Percentiles rank a stretch among this genome's conserved stretches.
These are phyloP conservation scores for Leersia perrieri DNA, from an alignment of 176 grass and related monocot species.

Conservation along the genomic window DNA sequence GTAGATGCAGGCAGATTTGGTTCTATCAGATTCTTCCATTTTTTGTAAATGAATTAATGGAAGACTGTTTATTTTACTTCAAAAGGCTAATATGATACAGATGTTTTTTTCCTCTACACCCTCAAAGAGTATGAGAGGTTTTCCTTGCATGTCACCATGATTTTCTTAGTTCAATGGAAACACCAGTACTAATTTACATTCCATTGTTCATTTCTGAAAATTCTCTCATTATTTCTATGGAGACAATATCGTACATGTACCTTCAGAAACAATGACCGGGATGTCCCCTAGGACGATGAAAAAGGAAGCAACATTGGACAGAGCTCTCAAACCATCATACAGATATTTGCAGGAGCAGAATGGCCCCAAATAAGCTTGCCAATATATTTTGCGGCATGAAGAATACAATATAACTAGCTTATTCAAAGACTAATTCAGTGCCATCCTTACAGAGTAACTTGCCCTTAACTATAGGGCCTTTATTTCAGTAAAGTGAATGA, in stretches of 20 bases:
- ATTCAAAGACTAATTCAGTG: not conserved
- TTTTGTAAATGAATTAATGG: constrained; percentile 59
- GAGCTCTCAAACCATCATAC: not conserved
- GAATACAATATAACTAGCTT: not conserved
- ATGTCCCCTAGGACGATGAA: not conserved
- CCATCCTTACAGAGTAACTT: not conserved
- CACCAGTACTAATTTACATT: constrained; percentile 37
- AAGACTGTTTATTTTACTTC: constrained; percentile 33
- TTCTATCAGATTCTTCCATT: constrained; percentile 64
- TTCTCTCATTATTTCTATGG: not conserved
- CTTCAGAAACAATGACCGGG: constrained; percentile 1
- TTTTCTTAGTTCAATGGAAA: constrained; percentile 27
- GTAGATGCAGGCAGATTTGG: constrained; percentile 56
- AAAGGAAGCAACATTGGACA: not conserved
- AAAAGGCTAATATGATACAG: constrained; percentile 59
- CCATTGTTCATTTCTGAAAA: not conserved
- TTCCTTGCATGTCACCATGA: constrained; percentile 29
- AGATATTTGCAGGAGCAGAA: constrained; percentile 16
- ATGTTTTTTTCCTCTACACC: constrained; percentile 31
- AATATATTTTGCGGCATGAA: constrained; percentile 18
- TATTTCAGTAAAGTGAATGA: not conserved
- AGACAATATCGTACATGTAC: not conserved
- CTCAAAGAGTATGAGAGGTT: constrained; percentile 27
- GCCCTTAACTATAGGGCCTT: not conserved
- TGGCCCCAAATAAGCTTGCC: not conserved